A percentile compares a stretch with the other conserved stretches of the same genome.
phyloP scores from a whole-genome alignment of 169 alveolate genomes.

The Plasmodium chabaudi region DNA sequence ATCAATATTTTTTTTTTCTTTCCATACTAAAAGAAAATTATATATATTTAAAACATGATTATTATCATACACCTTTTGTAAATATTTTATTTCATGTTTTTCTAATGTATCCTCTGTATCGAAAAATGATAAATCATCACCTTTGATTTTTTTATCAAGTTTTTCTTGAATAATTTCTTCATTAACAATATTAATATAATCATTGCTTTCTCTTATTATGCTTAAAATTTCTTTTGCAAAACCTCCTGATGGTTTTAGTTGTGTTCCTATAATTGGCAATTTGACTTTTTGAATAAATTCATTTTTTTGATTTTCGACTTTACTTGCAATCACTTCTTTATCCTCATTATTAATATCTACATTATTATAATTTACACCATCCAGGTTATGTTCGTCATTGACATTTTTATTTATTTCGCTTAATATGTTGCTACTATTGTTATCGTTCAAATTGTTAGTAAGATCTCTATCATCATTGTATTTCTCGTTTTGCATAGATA shows the following conservation, averaged over 20 bases:
- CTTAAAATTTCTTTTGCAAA: constrained; percentile 57
- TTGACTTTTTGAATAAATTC: constrained; percentile 57
- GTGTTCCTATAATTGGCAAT: constrained; percentile 71
- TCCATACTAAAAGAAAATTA: constrained; percentile 65
- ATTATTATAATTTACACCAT: neutral
- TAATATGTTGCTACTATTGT: neutral
- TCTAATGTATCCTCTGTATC: constrained; percentile 63
- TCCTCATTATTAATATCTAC: constrained; percentile 24
- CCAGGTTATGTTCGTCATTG: neutral
- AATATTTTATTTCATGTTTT: constrained; percentile 46
- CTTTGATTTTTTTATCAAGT: constrained; percentile 32
- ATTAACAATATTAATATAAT: constrained; percentile 48
- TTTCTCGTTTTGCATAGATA: neutral
- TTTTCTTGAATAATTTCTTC: constrained; percentile 66
- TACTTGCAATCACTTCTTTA: constrained; percentile 41
- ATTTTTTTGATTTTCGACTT: constrained; percentile 35
- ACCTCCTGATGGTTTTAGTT: constrained; percentile 73
- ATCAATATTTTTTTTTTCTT: constrained; percentile 53
- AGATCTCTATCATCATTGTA: neutral
- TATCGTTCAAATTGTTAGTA: too few species aligned
- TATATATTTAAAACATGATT: constrained; percentile 61
- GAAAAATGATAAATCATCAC: constrained; percentile 61
- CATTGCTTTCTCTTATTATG: constrained; percentile 42
- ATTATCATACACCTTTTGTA: constrained; percentile 57
- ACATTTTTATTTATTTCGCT: neutral